Percentiles rank a stretch among this genome's conserved stretches.
Conservation (phyloP, 148 eudicot genomes). For the Fagopyrum esculentum region DNA sequence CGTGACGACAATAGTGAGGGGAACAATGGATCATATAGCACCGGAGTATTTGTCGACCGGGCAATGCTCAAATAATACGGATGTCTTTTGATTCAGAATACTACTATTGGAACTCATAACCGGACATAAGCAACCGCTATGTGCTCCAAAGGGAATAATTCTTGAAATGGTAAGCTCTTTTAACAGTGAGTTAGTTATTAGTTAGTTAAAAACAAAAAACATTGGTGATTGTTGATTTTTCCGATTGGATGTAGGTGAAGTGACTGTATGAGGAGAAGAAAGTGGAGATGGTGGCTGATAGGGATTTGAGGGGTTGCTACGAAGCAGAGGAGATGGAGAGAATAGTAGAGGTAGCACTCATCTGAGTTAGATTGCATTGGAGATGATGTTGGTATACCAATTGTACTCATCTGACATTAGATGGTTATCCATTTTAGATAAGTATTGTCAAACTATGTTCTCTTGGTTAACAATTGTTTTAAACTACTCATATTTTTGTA, state of each 20-base stretch:
- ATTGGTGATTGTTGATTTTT: neutral
- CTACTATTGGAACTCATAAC: constrained; percentile 87
- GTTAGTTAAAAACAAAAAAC: too few species aligned
- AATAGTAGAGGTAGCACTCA: constrained; percentile 55
- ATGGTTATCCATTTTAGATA: too few species aligned
- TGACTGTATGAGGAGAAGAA: constrained; percentile 49
- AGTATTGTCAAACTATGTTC: too few species aligned
- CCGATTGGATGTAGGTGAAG: constrained; percentile 42
- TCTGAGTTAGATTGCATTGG: too few species aligned
- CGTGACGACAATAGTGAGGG: constrained; percentile 93
- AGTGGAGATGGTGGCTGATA: constrained; percentile 62
- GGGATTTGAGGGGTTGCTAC: constrained; percentile 52
- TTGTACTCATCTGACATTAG: too few species aligned
- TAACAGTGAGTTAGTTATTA: too few species aligned
- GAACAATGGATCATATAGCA: constrained; percentile 89
- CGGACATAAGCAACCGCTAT: constrained; percentile 66
- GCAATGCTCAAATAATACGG: constrained; percentile 89
- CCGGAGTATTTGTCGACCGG: constrained; percentile 96
- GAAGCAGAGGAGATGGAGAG: constrained; percentile 49
- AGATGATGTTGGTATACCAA: too few species aligned
- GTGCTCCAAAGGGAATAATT: constrained; percentile 77
- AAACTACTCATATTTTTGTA: too few species aligned
- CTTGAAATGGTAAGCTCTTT: constrained; percentile 51
- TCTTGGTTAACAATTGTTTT: too few species aligned
- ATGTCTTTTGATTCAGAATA: constrained; percentile 86